phyloP scores from a whole-genome alignment of 768 basidiomycete genomes.

The Dictyophora rubrovolvata region DNA sequence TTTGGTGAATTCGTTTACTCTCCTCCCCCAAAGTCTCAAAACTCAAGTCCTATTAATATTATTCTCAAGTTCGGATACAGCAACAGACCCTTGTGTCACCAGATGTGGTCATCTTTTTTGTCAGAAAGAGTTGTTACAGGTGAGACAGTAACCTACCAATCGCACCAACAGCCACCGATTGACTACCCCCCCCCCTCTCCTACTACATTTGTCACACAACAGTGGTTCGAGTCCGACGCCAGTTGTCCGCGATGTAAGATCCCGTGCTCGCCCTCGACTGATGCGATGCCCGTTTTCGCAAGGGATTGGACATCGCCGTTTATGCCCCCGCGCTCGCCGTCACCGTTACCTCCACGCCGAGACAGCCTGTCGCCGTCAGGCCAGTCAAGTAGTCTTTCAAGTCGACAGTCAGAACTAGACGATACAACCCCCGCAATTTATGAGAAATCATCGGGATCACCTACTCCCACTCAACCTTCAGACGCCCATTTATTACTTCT shows the following conservation, averaged over 20 bases:
- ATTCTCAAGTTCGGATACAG: constrained; percentile 1
- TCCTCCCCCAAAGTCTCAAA: background rate
- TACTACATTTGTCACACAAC: too few relatives aligned
- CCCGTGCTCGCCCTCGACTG: background rate
- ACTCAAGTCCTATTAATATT: background rate
- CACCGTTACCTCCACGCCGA: background rate
- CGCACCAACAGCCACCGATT: background rate
- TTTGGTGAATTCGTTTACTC: background rate
- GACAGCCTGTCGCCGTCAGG: background rate
- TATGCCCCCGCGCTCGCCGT: background rate
- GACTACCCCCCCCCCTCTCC: background rate
- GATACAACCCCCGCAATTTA: background rate
- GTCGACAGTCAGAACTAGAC: background rate
- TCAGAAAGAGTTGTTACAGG: background rate
- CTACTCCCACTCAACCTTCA: background rate
- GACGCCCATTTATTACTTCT: background rate
- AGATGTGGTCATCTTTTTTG: constrained; percentile 8
- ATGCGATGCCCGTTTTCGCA: constrained; percentile 2
- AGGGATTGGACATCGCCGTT: background rate
- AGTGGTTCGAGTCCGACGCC: background rate
- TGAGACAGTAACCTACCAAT: background rate
- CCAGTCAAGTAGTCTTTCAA: background rate
- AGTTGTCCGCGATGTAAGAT: constrained; percentile 1
- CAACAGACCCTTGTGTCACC: constrained; percentile 5
- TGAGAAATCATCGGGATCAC: background rate